phyloP scores from a whole-genome alignment of 768 basidiomycete species.

The Tulasnella sp. region DNA sequence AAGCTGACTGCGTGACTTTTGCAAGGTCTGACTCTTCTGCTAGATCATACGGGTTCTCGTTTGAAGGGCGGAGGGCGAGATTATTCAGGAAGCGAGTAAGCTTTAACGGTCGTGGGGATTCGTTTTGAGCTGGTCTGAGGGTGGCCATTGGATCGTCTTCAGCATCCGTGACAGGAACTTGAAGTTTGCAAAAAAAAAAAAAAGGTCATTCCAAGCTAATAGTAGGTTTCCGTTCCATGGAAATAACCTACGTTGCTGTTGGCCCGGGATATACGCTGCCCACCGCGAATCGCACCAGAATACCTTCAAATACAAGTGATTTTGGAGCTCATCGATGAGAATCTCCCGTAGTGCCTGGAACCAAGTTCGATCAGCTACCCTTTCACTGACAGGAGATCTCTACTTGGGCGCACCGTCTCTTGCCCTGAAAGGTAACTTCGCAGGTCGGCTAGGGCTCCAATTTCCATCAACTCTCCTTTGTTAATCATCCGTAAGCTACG shows the following conservation, averaged over 20 bases:
- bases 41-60: slow-evolving; percentile 66
- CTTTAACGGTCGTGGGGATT: slow-evolving; percentile 40
- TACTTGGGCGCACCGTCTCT: slow-evolving; percentile 57
- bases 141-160: slow-evolving; percentile 34
- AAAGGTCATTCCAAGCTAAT: slow-evolving; percentile 10
- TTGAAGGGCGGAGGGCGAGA: slow-evolving; percentile 55
- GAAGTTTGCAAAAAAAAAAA: too few species aligned
- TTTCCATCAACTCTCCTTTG: slow-evolving; percentile 86
- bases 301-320: slow-evolving; percentile 92
- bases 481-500: slow-evolving; percentile 84
- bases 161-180: slow-evolving; percentile 61
- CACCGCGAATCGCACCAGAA: slow-evolving; percentile 95
- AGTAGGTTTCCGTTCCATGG: background rate
- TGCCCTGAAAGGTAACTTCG: slow-evolving; percentile 76
- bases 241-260: slow-evolving; percentile 55
- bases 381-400: background rate
- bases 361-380: background rate
- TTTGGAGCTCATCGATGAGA: slow-evolving; percentile 89
- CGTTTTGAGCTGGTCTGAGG: slow-evolving; percentile 27
- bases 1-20: slow-evolving; percentile 1
- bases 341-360: slow-evolving; percentile 85
- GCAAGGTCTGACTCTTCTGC: slow-evolving; percentile 34
- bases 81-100: slow-evolving; percentile 57
- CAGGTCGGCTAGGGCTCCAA: slow-evolving; percentile 89
- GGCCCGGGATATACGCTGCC: slow-evolving; percentile 73